Evolutionary conservation across 1,284 basidiomycete species (phyloP), one percentile per base, ranked within the genome.

Genomic region (Quambalaria eucalypti): DNA sequence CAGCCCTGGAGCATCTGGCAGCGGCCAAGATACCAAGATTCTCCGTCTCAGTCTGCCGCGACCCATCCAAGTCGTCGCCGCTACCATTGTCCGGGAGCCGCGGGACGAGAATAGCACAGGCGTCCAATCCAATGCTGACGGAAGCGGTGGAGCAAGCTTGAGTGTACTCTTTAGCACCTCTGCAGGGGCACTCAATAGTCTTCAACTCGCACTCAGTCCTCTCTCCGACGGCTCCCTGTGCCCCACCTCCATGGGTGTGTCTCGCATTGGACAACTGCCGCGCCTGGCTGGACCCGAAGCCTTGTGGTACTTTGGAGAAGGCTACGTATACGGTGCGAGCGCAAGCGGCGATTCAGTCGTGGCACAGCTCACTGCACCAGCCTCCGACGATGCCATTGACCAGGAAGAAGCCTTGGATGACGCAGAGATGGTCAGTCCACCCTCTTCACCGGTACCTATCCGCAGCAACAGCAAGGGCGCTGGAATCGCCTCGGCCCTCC

Each of bases 311-410:
- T 54, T 71, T 6, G 65, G 68, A 28, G 71, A 74, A 2, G 60
- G 59, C 29, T 57, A 70, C 28, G 51, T 73, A 9, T 55, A 62
- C 46, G 54, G 71, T 8, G 56, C 60, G 30, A 72, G 69, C 42
- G 59, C 63, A 10, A 62, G 57, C 2, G 68, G 71, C 25, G 69
- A 73, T 48, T 66, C 64, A 26, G 53, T 52, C 14, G 56, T 74
- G 40, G 50, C 33, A 6, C 31, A 29, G 42, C 33, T 50, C 19
- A 39, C 16, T 30, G 25, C 39, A 2, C n/a, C 49, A 10, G n/a
- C 39, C n/a, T 29, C 28, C 16, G 42, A 51, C 6, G 49, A 26
- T 1, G 14, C 31, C 28, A 25, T 28, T 26, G 48, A n/a, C 47
- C n/a, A n/a, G n/a, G 29, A 40, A 55, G 51, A 23, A 30, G 23